Evolutionary conservation across 2,329 filamentous ascomycete genomes (phyloP), one percentile per base, ranked within the genome.

Genomic region (Penicillium sp.): DNA sequence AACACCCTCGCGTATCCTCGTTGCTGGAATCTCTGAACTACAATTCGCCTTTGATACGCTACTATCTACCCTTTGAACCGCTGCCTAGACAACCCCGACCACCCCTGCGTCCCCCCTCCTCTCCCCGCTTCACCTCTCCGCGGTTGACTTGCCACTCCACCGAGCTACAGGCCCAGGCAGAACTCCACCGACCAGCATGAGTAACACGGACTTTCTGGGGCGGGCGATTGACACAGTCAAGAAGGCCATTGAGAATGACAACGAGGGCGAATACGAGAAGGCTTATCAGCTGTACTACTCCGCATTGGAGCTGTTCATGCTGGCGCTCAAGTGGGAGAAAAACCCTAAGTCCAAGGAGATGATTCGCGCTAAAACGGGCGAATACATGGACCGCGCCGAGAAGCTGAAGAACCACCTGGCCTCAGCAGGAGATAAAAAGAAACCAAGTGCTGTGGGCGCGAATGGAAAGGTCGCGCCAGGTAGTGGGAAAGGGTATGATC

Each of bases 281-380:
- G 95, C 95, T 59, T 98, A 98, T 78, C 91, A 97, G 75, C 85
- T 90, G 65, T 99, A 99, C 86, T 97, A 97, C 83, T 89, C 92
- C 69, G 89, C 94, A 55, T 90, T 99, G 70, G 94, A 99, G 80
- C 87, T 98, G 60, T 99, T 98, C 84, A 97, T 99, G 91, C 90
- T 98, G 63, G 95, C 95, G 37, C 85, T 99, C 62, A 99, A 99
- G 84, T 99, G 94, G 94, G 95, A 99, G 82, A 99, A 98, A 86
- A 98, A 97, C 81, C 88, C 91, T 65, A 94, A 93, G 71, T 93
- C 92, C 66, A 98, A 98, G 83, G 93, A 96, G 75, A 96, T 97
- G 86, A 97, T 99, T 78, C 90, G 95, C 70, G 88, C 91, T 70
- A 98, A 98, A 83, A 93, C 93, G 22, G 91, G 85, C 71, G 94